phyloP scores from a whole-genome alignment of 305 asterid genomes.

The Ilex paraguariensis region DNA sequence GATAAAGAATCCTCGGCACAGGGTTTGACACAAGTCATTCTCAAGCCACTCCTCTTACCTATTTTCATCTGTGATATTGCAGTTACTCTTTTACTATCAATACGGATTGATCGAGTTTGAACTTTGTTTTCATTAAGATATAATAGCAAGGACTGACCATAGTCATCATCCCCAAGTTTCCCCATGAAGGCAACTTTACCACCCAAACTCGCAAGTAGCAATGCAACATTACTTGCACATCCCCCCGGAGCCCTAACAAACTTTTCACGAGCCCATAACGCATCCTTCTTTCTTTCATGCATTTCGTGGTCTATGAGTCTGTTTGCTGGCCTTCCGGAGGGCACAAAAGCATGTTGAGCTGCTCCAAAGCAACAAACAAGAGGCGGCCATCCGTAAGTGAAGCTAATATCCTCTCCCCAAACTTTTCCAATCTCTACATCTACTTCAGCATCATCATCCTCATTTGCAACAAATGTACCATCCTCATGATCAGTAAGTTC shows the following conservation, averaged over 20 bases:
- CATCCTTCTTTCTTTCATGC: slow-evolving; percentile 66
- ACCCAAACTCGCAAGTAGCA: slow-evolving; percentile 83
- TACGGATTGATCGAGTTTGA: slow-evolving; percentile 74
- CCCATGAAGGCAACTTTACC: slow-evolving; percentile 98
- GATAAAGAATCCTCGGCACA: slow-evolving; percentile 84
- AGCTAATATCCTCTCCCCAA: slow-evolving; percentile 83
- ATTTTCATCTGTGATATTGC: slow-evolving; percentile 69
- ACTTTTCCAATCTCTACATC: slow-evolving; percentile 57
- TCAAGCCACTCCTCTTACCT: slow-evolving; percentile 69
- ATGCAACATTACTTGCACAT: slow-evolving; percentile 78
- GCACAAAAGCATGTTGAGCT: slow-evolving; percentile 75
- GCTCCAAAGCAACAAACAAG: slow-evolving; percentile 95
- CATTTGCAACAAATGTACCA: slow-evolving; percentile 23
- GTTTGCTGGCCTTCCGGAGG: slow-evolving; percentile 71
- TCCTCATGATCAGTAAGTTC: slow-evolving; percentile 47
- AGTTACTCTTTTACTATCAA: slow-evolving; percentile 56
- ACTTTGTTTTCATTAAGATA: slow-evolving; percentile 58
- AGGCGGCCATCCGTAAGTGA: slow-evolving; percentile 90
- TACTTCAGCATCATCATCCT: slow-evolving; percentile 45
- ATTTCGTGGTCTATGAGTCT: slow-evolving; percentile 70
- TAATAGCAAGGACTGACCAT: slow-evolving; percentile 72
- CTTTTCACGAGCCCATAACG: slow-evolving; percentile 72
- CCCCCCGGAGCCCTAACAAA: slow-evolving; percentile 90
- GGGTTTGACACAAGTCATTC: slow-evolving; percentile 53
- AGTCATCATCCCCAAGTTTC: slow-evolving; percentile 79